These are phyloP conservation scores for Marasmius oreades DNA, from an alignment of 1,284 basidiomycete genomes.

Conservation along the genomic window DNA sequence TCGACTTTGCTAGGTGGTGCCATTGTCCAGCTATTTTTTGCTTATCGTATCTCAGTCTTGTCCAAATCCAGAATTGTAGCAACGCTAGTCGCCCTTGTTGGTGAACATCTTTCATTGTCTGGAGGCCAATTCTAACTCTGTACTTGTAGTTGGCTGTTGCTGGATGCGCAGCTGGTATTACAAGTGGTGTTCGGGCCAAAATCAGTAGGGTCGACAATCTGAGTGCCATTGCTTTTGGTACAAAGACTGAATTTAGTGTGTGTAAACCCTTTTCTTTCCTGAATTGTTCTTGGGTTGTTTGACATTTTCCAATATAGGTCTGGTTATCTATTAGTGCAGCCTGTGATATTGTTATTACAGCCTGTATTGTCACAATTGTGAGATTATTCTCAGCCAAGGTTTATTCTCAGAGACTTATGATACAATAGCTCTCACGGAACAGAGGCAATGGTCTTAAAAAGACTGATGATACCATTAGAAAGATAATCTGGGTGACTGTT, in stretches of 20 bases:
- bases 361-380: not conserved
- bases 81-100: not conserved
- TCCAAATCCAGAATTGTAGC: slow-evolving; percentile 17
- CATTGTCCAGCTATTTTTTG: slow-evolving; percentile 16
- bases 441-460: not conserved
- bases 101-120: not conserved
- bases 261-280: not conserved
- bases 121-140: not conserved
- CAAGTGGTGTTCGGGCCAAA: not conserved
- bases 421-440: not conserved
- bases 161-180: not conserved
- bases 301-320: not conserved
- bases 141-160: not conserved
- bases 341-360: not conserved
- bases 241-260: not conserved
- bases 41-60: slow-evolving; percentile 20
- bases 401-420: not conserved
- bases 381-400: not conserved
- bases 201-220: not conserved
- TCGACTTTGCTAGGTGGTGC: not conserved
- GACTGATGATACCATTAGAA: not conserved
- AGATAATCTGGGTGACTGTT: not conserved
- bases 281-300: not conserved
- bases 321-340: not conserved
- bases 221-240: not conserved